Conservation (phyloP, 2,329 filamentous ascomycete genomes). For the Hypoxylon sp. region DNA sequence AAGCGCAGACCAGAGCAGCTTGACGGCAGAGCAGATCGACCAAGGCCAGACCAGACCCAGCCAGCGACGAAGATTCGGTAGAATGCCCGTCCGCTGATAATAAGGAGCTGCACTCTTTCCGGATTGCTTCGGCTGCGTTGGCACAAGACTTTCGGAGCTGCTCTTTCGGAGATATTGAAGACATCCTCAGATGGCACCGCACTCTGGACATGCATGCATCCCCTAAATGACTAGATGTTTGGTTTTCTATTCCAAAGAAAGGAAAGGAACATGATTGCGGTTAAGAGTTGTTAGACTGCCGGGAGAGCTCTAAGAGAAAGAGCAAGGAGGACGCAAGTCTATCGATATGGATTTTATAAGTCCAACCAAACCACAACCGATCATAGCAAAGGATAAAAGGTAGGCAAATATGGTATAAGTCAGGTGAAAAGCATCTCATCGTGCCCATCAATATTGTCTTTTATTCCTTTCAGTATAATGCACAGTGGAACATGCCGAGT, state of each 20-base stretch:
- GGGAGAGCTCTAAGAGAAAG: too few species aligned
- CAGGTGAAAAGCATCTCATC: too few species aligned
- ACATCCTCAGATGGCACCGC: constrained; percentile 17
- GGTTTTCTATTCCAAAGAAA: not conserved
- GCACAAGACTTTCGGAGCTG: constrained; percentile 37
- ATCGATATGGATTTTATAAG: too few species aligned
- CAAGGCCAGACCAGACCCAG: constrained; percentile 39
- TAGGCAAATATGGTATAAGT: too few species aligned
- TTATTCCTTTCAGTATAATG: too few species aligned
- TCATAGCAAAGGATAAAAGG: too few species aligned
- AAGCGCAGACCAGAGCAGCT: constrained; percentile 25
- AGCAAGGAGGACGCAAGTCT: too few species aligned
- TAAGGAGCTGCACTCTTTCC: constrained; percentile 36
- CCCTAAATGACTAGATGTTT: not conserved
- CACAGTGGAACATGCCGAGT: not conserved
- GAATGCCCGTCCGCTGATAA: constrained; percentile 13
- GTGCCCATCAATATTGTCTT: too few species aligned
- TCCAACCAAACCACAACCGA: too few species aligned
- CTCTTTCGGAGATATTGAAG: not conserved
- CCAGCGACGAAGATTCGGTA: constrained; percentile 25
- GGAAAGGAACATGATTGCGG: not conserved
- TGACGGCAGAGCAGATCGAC: constrained; percentile 42
- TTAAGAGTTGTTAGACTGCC: not conserved
- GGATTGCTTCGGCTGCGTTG: constrained; percentile 34
- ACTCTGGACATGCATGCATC: not conserved